Base-by-base conservation (phyloP, 352 stramenopile species). In the Phytophthora podocarpi region DNA sequence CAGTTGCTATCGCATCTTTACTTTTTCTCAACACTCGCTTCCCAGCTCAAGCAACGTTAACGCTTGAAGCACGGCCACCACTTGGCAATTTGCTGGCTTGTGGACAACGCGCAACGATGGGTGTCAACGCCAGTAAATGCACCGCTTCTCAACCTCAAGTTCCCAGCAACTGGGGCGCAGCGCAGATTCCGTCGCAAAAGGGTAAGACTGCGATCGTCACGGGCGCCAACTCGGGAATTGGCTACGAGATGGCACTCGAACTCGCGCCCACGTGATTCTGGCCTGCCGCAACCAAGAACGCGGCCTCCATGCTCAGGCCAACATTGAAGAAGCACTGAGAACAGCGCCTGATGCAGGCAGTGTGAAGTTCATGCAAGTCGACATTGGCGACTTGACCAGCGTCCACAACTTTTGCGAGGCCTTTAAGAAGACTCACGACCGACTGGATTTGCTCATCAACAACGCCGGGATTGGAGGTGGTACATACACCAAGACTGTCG, bases 371-470 rank as follows among this genome's bases (percentile, higher is more conserved):
- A 69, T 86, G 59, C 58, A 68, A 12, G 49, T 90, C 2, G 80
- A 87, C 47, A 36, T 87, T 30, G 56, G 59, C 27, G 65, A 71
- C 23, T 31, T 87, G 16, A 63, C 36, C 39, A 85, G 70, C 43
- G 69, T 90, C n/a, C 64, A 63, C 15, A 59, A 18, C 1, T 90
- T 90, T 40, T 58, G 52, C 6, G 54, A 67, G 12, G 48, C 45
- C 13, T 77, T 85, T 41, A 69, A 59, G 11, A 53, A 39, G 16
- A 52, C 40, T 11, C 49, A 74, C 37, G 51, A 61, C 13, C 70
- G 57, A 10, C 37, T 91, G 11, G 68, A 90, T 50, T 8, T 90
- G 24, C 68, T 91, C 10, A 56, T 91, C 36, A 89, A 88, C 74
- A 90, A 90, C 41, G 82, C 80, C 15, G 82, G 82, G 10, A 70